Evolutionary conservation across 371 early-diverging fungal genomes (phyloP).

Genomic region (Circinella minor): DNA sequence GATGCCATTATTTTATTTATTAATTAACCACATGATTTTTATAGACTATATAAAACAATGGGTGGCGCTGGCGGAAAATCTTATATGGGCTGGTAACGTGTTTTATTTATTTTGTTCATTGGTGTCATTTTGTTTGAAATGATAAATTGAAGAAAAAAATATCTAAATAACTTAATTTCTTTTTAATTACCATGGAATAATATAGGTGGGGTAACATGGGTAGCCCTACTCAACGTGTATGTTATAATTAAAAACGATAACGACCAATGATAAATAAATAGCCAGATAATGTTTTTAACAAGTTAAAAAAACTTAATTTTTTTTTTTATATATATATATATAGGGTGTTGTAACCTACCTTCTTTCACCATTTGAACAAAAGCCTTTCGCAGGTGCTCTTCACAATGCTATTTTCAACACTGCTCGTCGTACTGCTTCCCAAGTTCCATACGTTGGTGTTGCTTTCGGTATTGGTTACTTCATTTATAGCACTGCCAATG

Average conservation of each 20-base stretch:
- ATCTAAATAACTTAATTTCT: background rate
- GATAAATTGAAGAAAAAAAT: background rate
- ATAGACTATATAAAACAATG: constrained; percentile 23
- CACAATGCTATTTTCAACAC: constrained; percentile 81
- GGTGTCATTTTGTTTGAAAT: background rate
- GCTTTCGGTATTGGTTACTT: constrained; percentile 68
- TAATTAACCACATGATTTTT: background rate
- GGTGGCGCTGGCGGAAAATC: constrained; percentile 42
- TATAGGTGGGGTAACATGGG: constrained; percentile 79
- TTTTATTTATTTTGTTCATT: background rate
- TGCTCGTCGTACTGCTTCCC: constrained; percentile 72
- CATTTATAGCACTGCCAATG: constrained; percentile 65
- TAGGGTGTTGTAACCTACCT: constrained; percentile 77
- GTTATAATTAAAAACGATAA: background rate
- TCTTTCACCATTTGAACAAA: constrained; percentile 82
- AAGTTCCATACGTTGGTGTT: constrained; percentile 76
- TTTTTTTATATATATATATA: background rate
- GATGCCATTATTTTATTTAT: too few species aligned
- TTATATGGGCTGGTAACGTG: constrained; percentile 52
- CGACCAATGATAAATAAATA: background rate
- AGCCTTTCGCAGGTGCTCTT: constrained; percentile 75
- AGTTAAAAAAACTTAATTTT: background rate
- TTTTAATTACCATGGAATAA: background rate
- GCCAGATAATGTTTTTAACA: background rate
- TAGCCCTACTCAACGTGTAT: constrained; percentile 70